Evolutionary conservation across 2,329 filamentous ascomycete species (phyloP), one percentile per base, ranked within the genome.

Genomic region (Arthroderma sp.): DNA sequence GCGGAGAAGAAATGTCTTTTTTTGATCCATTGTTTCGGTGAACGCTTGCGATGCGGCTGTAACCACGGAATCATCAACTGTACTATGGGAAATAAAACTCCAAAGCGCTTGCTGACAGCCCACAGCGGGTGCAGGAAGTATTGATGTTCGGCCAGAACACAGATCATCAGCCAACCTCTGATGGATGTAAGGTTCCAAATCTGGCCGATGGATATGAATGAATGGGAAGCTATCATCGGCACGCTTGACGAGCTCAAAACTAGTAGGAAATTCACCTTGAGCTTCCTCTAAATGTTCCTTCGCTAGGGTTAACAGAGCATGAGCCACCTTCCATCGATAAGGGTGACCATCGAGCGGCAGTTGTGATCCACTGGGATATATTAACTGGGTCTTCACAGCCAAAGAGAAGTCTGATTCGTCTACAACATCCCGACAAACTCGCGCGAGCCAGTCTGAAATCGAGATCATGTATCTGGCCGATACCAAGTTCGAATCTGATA

Each of bases 351-450:
- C 73, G 0, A 80, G 62, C 0, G 69, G 50, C 1, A 56, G 53
- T 46, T 78, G 73, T 0, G 55, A 48, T 0, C 78, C 78, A 49
- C 80, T 71, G 0, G 78, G 79, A 47, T 82, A 82, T 0, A 82
- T 65, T 0, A 82, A 58, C 52, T 82, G 76, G 32, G 78, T 79
- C 38, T 72, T 73, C 2, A 71, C 66, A 36, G 69, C 75, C 29
- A 82, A 72, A 42, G 75, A 77, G 46, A 81, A 76, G 38, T 83
- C 79, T 34, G 73, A 77, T 57, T 83, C 77, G 43, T 82, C 77
- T 0, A 82, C 63, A 2, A 66, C 65, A 53, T 85, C 80, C 0
- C 79, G 68, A 2, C 69, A 73, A 1, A 63, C 53, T 0, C 48
- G 47, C 2, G 72, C 62, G 4, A 83, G 55, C 64, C 71, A 75